A percentile compares a stretch with the other conserved stretches of the same genome.
These are phyloP conservation scores for Aristolochia californica DNA, from an alignment of 164 flowering plant species.

Conservation along the genomic window DNA sequence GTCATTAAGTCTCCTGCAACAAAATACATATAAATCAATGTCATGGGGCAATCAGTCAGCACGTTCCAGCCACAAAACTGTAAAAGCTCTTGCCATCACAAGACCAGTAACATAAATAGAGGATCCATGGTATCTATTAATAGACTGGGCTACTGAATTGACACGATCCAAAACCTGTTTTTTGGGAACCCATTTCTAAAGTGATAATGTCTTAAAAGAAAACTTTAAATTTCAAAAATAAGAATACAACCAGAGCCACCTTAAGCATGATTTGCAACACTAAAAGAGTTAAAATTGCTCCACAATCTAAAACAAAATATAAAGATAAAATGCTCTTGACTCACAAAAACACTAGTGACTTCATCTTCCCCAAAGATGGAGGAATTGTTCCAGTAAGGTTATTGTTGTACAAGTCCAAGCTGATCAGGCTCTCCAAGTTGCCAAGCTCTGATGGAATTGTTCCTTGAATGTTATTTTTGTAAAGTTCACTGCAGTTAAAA, in stretches of 20 bases:
- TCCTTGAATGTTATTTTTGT: constrained; percentile 83
- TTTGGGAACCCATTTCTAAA: too few species aligned
- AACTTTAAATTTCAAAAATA: not conserved
- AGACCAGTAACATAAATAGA: too few species aligned
- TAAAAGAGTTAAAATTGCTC: too few species aligned
- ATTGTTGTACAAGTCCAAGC: constrained; percentile 89
- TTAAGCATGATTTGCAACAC: not conserved
- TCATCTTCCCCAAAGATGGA: constrained; percentile 62
- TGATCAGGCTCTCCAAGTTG: constrained; percentile 71
- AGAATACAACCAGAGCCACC: too few species aligned
- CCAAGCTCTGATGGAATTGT: constrained; percentile 77
- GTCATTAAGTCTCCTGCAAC: constrained; percentile 63
- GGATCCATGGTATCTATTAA: too few species aligned
- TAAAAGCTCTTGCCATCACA: too few species aligned
- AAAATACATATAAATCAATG: constrained; percentile 7
- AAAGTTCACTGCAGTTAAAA: constrained; percentile 60
- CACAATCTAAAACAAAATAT: not conserved
- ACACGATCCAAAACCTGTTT: too few species aligned
- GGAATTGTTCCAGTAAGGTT: constrained; percentile 75
- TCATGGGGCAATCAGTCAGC: not conserved
- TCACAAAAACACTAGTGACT: constrained; percentile 82
- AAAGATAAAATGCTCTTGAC: constrained; percentile 15
- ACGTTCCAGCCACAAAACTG: too few species aligned
- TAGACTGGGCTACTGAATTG: too few species aligned
- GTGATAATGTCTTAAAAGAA: not conserved